These are phyloP conservation scores for Trichoderma gracile DNA, from an alignment of 2,329 filamentous ascomycete genomes.

Conservation along the genomic window DNA sequence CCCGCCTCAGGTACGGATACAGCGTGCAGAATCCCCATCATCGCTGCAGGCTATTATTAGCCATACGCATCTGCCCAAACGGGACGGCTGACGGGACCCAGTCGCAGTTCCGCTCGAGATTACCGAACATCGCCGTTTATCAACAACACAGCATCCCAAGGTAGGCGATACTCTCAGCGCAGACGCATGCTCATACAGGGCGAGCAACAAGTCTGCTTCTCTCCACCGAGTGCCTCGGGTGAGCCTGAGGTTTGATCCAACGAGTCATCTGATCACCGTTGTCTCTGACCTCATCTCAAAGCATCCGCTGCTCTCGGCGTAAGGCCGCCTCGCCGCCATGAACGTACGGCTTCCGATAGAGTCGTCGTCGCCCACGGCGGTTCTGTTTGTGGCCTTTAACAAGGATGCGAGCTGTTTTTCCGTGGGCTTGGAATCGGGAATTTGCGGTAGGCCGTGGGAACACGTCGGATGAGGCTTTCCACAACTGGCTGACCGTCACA, in stretches of 20 bases:
- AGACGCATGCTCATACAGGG: neutral
- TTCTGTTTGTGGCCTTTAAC: conserved; percentile 85
- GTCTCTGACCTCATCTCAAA: neutral
- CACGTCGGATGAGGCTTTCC: neutral
- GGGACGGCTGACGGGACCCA: conserved; percentile 23
- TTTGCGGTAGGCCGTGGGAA: conserved; percentile 62
- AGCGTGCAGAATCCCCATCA: conserved; percentile 12
- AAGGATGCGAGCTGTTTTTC: conserved; percentile 81
- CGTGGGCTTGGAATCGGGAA: conserved; percentile 81
- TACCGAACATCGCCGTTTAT: conserved; percentile 23
- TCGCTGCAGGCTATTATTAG: neutral
- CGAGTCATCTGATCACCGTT: neutral
- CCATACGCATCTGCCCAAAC: neutral
- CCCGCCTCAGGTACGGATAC: neutral
- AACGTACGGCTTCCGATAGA: conserved; percentile 88
- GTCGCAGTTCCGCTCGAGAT: conserved; percentile 19
- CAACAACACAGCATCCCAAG: neutral
- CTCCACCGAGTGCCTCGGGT: neutral
- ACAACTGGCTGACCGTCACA: conserved; percentile 33
- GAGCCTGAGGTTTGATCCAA: neutral
- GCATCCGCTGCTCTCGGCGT: neutral
- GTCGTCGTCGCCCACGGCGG: conserved; percentile 69
- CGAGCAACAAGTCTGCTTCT: neutral
- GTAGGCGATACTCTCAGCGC: neutral
- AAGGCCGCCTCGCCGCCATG: conserved; percentile 57